A percentile compares a stretch with the other conserved stretches of the same genome.
These are phyloP conservation scores for Hypomyces perniciosus DNA, from an alignment of 2,329 filamentous ascomycete genomes.

Conservation along the genomic window DNA sequence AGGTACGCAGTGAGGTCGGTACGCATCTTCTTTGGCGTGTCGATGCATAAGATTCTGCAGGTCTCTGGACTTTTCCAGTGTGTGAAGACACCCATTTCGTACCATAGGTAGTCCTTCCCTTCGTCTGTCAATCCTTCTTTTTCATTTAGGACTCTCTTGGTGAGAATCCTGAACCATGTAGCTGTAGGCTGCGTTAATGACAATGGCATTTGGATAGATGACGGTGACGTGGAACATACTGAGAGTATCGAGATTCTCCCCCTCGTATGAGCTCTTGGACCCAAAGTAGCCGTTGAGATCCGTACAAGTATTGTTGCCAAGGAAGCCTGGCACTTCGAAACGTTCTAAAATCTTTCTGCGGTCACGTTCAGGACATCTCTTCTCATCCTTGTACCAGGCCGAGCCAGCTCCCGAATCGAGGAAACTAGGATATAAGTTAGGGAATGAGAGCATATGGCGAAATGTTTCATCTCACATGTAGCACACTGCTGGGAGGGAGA, in stretches of 20 bases:
- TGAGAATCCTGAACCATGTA: not conserved
- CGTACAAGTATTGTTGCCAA: not conserved
- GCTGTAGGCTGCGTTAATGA: not conserved
- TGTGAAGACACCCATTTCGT: not conserved
- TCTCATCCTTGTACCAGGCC: not conserved
- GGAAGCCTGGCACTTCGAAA: not conserved
- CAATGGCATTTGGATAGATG: not conserved
- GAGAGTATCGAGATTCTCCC: not conserved
- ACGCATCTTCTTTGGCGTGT: not conserved
- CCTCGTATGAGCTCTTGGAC: not conserved
- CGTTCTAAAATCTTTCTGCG: not conserved
- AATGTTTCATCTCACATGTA: not conserved
- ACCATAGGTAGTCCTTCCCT: not conserved
- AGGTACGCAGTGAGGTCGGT: not conserved
- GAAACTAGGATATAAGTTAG: not conserved
- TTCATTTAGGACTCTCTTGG: not conserved
- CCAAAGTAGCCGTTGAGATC: not conserved
- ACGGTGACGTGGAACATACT: not conserved
- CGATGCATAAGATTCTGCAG: not conserved
- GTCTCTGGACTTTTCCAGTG: not conserved
- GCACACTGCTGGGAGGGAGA: not conserved
- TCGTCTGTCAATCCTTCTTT: not conserved
- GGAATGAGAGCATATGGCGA: no score
- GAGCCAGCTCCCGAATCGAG: not conserved
- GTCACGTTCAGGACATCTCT: not conserved